Evolutionary conservation across 306 rosid species (phyloP).

Genomic region (Phaseolus lunatus): DNA sequence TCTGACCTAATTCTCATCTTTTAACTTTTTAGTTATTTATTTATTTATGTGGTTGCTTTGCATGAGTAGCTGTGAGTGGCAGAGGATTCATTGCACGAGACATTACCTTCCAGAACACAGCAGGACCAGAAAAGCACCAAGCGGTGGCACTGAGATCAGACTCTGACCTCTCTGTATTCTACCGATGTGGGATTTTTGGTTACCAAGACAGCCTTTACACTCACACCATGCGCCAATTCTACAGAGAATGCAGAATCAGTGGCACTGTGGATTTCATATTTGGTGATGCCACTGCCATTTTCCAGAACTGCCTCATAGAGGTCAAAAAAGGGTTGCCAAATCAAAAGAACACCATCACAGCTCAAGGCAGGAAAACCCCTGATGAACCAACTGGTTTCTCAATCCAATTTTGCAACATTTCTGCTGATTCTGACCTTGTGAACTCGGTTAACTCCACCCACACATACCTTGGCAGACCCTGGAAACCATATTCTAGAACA

Average conservation of each 20-base stretch:
- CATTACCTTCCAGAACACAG: slow-evolving; percentile 52
- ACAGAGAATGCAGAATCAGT: slow-evolving; percentile 65
- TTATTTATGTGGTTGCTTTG: neutral
- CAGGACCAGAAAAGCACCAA: slow-evolving; percentile 50
- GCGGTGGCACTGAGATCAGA: slow-evolving; percentile 80
- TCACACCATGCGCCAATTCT: slow-evolving; percentile 80
- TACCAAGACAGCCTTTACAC: slow-evolving; percentile 77
- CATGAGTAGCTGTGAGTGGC: slow-evolving; percentile 78
- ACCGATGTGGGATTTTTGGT: slow-evolving; percentile 59
- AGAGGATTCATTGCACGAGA: slow-evolving; percentile 78
- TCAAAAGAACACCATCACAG: slow-evolving; percentile 86
- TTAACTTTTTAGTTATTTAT: no score
- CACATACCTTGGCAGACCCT: slow-evolving; percentile 78
- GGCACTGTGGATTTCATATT: slow-evolving; percentile 86
- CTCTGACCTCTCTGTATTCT: slow-evolving; percentile 76
- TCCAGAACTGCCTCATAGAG: slow-evolving; percentile 68
- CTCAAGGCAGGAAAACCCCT: slow-evolving; percentile 65
- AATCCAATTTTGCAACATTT: slow-evolving; percentile 57
- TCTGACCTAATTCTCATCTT: neutral
- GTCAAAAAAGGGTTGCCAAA: slow-evolving; percentile 59
- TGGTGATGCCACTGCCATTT: slow-evolving; percentile 67
- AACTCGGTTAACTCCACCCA: slow-evolving; percentile 38
- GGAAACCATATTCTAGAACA: slow-evolving; percentile 73
- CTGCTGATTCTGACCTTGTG: slow-evolving; percentile 49
- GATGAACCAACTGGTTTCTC: slow-evolving; percentile 69